Base-by-base conservation (phyloP, 2,329 filamentous ascomycete genomes). In the Penicillium nordicum region DNA sequence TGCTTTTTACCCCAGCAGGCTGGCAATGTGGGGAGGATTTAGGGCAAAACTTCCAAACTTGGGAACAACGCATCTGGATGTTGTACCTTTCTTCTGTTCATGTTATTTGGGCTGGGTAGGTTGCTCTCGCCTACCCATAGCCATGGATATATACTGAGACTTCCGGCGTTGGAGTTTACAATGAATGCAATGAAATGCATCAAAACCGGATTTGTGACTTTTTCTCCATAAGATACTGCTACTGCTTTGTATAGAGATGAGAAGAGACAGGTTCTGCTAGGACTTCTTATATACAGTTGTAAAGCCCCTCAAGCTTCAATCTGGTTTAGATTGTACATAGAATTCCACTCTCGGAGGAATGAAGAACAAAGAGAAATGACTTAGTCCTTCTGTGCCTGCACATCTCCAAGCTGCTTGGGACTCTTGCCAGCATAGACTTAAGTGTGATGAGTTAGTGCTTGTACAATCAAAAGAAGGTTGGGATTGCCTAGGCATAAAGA, bases 401-500 rank as follows among this genome's bases (percentile, higher is more conserved):
- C 30, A 27, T 50, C n/a, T 29, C 25, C 38, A 57, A 58, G 27
- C 41, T 58, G 57, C 58, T 65, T 60, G 30, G 57, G 52, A 29
- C 58, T 60, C 52, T 69, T 63, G 43, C 65, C 53, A 16, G 63
- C 65, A 60, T 69, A 70, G 16, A 66, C 69, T 72, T 55, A 1
- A 32, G 27, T 37, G 8, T 30, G 16, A 29, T 37, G 27, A 16
- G 32, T 58, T 32, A 60, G 49, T 27, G n/a, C 50, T 2, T 42
- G 32, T 38, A 38, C 3, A 41, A 40, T 5, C 16, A 27, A 34
- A 49, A 50, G 4, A 34, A 27, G 7, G 38, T 7, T 25, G n/a
- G 44, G 27, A 30, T 18, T 12, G 4, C 4, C 16, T 9, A 41
- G 50, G 52, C 16, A 34, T 30, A 37, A 40, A 30, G 16, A 8